Base-by-base conservation (phyloP, 768 basidiomycete species). In the Leccinum subgranulosum region DNA sequence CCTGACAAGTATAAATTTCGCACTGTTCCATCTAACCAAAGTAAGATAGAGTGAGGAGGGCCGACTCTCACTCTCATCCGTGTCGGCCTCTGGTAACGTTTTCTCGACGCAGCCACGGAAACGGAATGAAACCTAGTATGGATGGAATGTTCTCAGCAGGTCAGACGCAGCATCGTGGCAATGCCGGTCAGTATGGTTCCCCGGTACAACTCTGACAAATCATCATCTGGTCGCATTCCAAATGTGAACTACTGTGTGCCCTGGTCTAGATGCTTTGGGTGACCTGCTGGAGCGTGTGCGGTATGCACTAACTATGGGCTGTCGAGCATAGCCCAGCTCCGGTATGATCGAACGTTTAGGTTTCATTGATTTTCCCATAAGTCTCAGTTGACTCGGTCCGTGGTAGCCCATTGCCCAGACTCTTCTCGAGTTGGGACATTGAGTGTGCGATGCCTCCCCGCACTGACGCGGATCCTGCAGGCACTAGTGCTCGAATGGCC, bases 1-100 rank as follows among this genome's bases (percentile, higher is more conserved):
- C 71, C 70, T 71, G 70, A 66, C 39, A 21, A 49, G 57, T 50
- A 55, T 58, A 59, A 60, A 48, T 66, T 60, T 56, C 59, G 55
- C 56, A 58, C 45, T 53, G 47, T 50, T 34, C 27, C 46, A 53
- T 60, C 64, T 73, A 69, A 69, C 71, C 73, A 73, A 71, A 73
- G 66, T 60, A 57, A 67, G 72, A 36, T 53, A 68, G 58, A 57
- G 61, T 62, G 57, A 47, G 29, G 51, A 47, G 51, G 39, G 52
- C 25, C 25, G 33, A 50, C 46, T 59, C 58, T 67, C 41, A 43
- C 41, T 43, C 70, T 56, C 62, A 68, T 65, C 58, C 36, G 36
- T 55, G 43, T 25, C 53, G 48, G 45, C 28, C 41, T 57, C 36
- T 59, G 49, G 59, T 29, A 43, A 63, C 58, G 47, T 60, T 52